Evolutionary conservation across 2,329 filamentous ascomycete genomes (phyloP), one percentile per base, ranked within the genome.

Genomic region (Orbilia quercus): DNA sequence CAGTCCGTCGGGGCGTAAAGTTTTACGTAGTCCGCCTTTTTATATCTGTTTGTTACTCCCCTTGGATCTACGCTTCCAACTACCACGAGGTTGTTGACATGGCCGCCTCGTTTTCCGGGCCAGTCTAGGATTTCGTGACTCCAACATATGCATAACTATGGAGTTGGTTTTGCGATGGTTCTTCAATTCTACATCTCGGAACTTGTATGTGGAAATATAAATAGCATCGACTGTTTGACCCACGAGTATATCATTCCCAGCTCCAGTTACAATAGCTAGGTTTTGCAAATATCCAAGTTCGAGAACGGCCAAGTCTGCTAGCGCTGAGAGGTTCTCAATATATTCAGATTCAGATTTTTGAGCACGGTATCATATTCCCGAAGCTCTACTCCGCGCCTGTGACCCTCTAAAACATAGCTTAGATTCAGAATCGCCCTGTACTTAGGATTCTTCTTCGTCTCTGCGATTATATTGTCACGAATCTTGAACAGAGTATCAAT

Each of bases 381-480:
- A 6, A 55, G 18, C 14, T 55, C 50, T 5, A 5, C 22, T 25
- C 47, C 44, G 14, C 31, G 7, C 16, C 31, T 20, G 44, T 66
- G 53, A 25, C 12, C 18, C 1, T 20, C 28, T 1, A 58, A n/a
- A 2, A 51, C 20, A 3, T 22, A 4, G 12, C 62, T 51, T 2
- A 66, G 1, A 31, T 44, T 66, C 18, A 66, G 20, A 22, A 66
- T 44, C 7, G 51, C 31, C n/a, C 34, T 57, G 12, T 48, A 53
- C 6, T 53, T 34, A 9, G 7, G 28, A 50, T 51, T 50, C 22
- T 28, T 38, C 6, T 34, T 5, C 12, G 48, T 53, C 9, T 53
- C 14, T 18, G 14, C 9, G 5, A 23, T 22, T 1, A 67, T 59
- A 2, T 20, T 22, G 7, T 31, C 51, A 20, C 54, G 45, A 18